Evolutionary conservation across 192 early-diverging fungal species (phyloP).

Genomic region (Podila epicladia): DNA sequence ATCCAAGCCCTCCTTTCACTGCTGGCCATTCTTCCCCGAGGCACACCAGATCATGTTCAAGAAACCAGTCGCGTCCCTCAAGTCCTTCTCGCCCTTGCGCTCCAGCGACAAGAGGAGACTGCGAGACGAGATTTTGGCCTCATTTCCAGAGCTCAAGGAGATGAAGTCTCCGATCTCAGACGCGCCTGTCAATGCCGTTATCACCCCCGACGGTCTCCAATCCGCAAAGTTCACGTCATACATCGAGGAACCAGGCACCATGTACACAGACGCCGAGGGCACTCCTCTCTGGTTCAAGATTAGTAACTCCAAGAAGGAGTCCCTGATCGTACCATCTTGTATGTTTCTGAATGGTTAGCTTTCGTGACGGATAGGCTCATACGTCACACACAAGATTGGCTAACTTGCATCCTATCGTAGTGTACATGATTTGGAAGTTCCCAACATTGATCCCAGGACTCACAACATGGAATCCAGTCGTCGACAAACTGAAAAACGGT

Average conservation of each 20-base stretch:
- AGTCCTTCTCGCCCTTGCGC: constrained; percentile 73
- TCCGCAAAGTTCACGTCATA: constrained; percentile 74
- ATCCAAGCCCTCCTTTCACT: neutral
- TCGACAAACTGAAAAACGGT: constrained; percentile 79
- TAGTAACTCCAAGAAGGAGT: constrained; percentile 44
- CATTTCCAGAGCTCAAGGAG: constrained; percentile 59
- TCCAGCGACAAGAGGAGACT: constrained; percentile 75
- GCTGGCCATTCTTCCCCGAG: no score
- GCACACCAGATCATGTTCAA: constrained; percentile 69
- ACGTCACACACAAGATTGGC: neutral
- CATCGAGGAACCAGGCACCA: constrained; percentile 66
- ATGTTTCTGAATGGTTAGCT: neutral
- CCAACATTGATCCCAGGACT: constrained; percentile 72
- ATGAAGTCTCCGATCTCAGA: constrained; percentile 34
- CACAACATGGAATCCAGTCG: constrained; percentile 73
- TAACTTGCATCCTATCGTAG: constrained; percentile 24
- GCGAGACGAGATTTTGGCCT: constrained; percentile 65
- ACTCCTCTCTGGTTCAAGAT: constrained; percentile 76
- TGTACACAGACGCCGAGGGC: constrained; percentile 67
- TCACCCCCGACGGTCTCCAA: constrained; percentile 67
- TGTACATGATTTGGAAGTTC: constrained; percentile 83
- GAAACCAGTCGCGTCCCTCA: constrained; percentile 73
- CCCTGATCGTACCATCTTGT: constrained; percentile 73
- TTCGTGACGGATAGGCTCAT: neutral
- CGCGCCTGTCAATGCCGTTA: constrained; percentile 41